Evolutionary conservation across 2,329 filamentous ascomycete genomes (phyloP), one percentile per base, ranked within the genome.

Genomic region (Juglanconis oblonga): DNA sequence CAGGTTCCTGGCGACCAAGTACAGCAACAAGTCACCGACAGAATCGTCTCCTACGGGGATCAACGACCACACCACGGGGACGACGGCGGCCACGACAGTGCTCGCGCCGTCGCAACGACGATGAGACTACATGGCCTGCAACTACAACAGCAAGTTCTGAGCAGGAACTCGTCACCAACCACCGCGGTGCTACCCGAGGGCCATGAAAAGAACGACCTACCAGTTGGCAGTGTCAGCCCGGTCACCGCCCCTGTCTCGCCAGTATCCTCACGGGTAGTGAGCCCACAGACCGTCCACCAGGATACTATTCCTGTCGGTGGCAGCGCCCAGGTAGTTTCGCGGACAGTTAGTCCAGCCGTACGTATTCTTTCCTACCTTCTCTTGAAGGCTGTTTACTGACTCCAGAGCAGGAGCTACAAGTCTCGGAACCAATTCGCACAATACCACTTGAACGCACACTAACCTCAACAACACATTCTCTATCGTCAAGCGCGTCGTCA

Each of bases 331-430:
- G 24, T 52, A 31, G 51, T 8, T 40, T 50, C 38, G 11, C 54
- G 47, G 51, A 44, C 51, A 36, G 42, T 58, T 55, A 58, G 51
- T 61, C 51, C 33, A 35, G 48, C 54, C 55, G 61, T 63, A 63
- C 11, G 61, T 11, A 31, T 24, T 13, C n/a, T 17, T 31, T 7
- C 10, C 17, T 35, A 4, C 10, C 33, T 11, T 17, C 13, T 29
- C 3, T 57, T 38, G 3, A 44, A 48, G 32, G n/a, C n/a, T 33
- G 32, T 36, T 14, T 61, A 48, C 58, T 63, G 33, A 63, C 58
- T n/a, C 33, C 47, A 42, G n/a, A 51, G 31, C 54, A 63, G 61
- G 61, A 58, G 51, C 31, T 49, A 11, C 51, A 40, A 17, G 32
- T 38, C 24, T 9, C 40, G n/a, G 38, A 45, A 11, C 9, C 40